Evolutionary conservation across 768 basidiomycete species (phyloP).

Genomic region (Rhizopogon rudus): DNA sequence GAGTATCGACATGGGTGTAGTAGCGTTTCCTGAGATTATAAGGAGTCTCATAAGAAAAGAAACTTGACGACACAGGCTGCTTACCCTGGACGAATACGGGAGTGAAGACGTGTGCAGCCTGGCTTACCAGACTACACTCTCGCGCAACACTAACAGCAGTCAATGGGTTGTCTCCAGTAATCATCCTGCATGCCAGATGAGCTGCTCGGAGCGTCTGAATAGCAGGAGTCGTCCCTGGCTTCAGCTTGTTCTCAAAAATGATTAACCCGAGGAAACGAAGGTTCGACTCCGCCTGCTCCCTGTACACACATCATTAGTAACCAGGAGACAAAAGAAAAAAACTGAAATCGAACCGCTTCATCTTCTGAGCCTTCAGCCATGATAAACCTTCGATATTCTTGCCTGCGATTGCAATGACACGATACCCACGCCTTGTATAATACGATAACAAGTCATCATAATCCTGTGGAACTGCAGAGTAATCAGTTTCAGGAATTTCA

Average conservation of each 20-base stretch:
- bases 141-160: constrained; percentile 96
- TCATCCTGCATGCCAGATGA: constrained; percentile 94
- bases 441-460: constrained; percentile 95
- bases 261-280: constrained; percentile 91
- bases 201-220: constrained; percentile 86
- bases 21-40: constrained; percentile 43
- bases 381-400: constrained; percentile 91
- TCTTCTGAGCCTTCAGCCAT: constrained; percentile 95
- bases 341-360: constrained; percentile 67
- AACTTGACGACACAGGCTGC: background rate
- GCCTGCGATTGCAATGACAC: constrained; percentile 97
- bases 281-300: constrained; percentile 90
- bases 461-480: constrained; percentile 77
- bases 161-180: constrained; percentile 95
- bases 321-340: constrained; percentile 1
- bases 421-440: constrained; percentile 94
- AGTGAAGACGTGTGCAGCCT: constrained; percentile 84
- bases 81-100: constrained; percentile 75
- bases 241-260: constrained; percentile 98
- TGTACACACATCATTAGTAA: constrained; percentile 23
- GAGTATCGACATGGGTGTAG: constrained; percentile 53
- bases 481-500: constrained; percentile 10
- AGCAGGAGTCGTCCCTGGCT: constrained; percentile 84
- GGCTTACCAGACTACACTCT: constrained; percentile 86
- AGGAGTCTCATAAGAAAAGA: background rate